A percentile compares a stretch with the other conserved stretches of the same genome.
These are phyloP conservation scores for Xylaria bambusicola DNA, from an alignment of 495 filamentous ascomycete genomes.

Conservation along the genomic window DNA sequence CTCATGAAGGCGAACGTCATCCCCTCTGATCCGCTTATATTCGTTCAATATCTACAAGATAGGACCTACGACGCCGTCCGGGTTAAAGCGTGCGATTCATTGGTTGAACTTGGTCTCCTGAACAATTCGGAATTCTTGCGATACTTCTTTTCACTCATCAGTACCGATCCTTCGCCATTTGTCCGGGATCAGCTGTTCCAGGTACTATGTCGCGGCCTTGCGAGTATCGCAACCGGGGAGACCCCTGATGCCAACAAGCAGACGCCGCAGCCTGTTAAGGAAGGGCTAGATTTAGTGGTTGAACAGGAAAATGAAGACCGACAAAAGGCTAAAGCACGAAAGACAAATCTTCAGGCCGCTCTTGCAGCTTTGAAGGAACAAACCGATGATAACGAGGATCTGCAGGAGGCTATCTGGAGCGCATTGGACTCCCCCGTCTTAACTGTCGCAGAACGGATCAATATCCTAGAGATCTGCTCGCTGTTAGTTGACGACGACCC, in stretches of 20 bases:
- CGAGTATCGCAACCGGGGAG: conserved; percentile 77
- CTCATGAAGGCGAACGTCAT: conserved; percentile 73
- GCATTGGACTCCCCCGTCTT: conserved; percentile 70
- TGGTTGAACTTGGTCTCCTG: conserved; percentile 76
- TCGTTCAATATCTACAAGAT: conserved; percentile 77
- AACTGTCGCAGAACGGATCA: conserved; percentile 69
- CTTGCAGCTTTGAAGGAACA: conserved; percentile 73
- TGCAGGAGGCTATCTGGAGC: conserved; percentile 75
- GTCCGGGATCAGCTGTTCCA: conserved; percentile 69
- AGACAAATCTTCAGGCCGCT: conserved; percentile 74
- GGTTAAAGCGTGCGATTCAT: conserved; percentile 76
- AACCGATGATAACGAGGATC: conserved; percentile 57
- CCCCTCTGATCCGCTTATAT: conserved; percentile 61
- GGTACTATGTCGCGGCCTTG: conserved; percentile 71
- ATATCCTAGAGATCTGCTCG: conserved; percentile 73
- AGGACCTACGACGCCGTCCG: conserved; percentile 80
- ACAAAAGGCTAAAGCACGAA: conserved; percentile 69
- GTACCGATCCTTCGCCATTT: conserved; percentile 77
- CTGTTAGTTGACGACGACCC: conserved; percentile 70
- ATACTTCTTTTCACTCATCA: conserved; percentile 71
- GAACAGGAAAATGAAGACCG: conserved; percentile 69
- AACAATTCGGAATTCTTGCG: conserved; percentile 61
- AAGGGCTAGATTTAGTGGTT: conserved; percentile 66
- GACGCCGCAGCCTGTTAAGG: conserved; percentile 36
- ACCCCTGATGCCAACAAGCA: conserved; percentile 31